These are phyloP conservation scores for Candida boleticola DNA, from an alignment of 805 yeast species.

Conservation along the genomic window DNA sequence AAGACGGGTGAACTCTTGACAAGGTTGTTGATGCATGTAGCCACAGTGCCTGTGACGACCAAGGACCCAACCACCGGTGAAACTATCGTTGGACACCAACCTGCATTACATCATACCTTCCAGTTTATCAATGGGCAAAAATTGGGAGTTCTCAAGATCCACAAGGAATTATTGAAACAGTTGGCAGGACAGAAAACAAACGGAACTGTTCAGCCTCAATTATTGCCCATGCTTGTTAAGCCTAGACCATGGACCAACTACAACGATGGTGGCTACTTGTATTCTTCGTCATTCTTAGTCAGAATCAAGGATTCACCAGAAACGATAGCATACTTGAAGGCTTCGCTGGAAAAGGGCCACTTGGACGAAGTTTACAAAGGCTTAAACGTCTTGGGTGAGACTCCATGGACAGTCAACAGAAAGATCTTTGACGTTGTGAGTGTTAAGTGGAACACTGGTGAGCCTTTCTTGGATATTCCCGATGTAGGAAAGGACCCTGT, in stretches of 20 bases:
- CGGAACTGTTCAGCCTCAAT: constrained; percentile 78
- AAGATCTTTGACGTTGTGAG: constrained; percentile 66
- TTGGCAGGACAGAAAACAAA: constrained; percentile 64
- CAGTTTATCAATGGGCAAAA: constrained; percentile 77
- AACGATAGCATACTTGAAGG: constrained; percentile 82
- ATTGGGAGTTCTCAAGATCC: constrained; percentile 78
- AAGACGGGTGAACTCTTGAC: constrained; percentile 80
- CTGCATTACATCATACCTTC: constrained; percentile 88
- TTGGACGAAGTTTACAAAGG: constrained; percentile 73
- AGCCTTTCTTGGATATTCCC: constrained; percentile 72
- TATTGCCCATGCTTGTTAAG: constrained; percentile 85
- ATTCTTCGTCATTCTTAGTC: constrained; percentile 60
- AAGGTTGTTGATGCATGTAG: constrained; percentile 74
- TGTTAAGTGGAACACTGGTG: constrained; percentile 84
- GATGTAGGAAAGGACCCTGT: constrained; percentile 43
- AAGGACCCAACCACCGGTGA: constrained; percentile 76
- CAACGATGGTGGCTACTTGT: constrained; percentile 82
- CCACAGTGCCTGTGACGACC: constrained; percentile 77
- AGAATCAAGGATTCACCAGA: constrained; percentile 85
- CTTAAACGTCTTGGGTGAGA: constrained; percentile 77
- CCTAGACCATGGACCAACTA: constrained; percentile 88
- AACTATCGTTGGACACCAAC: constrained; percentile 67
- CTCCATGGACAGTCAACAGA: constrained; percentile 91
- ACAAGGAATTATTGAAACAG: constrained; percentile 62
- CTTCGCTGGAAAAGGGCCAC: constrained; percentile 70